Base-by-base conservation (phyloP, 345 rosid genomes). In the Toxicodendron radicans region DNA sequence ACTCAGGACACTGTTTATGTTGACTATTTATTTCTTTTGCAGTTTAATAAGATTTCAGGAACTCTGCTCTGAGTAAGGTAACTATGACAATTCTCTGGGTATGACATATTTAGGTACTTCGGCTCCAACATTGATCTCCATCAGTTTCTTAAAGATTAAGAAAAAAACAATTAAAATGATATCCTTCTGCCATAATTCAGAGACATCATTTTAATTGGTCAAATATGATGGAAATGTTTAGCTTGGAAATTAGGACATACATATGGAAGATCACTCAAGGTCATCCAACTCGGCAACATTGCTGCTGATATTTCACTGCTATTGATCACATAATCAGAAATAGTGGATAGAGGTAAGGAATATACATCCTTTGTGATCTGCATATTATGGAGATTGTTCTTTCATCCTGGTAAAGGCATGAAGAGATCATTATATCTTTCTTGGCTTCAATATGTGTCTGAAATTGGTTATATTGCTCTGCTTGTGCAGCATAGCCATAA, bases 1-100 rank as follows among this genome's bases (percentile, higher is more conserved):
- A 43, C 9, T 4, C 11, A 17, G 57, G 43, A 30, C 43, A 59
- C 27, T 18, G 18, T 49, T 71, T 49, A 52, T 43, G 45, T 38
- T 24, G 5, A 64, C 18, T 27, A 13, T 64, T 66, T 45, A 3
- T 73, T 27, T 46, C 2, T 43, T 58, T 66, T 75, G 80, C 88
- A 90, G 94, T 72, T 82, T 90, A 65, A 65, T 75, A 41, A 79
- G 82, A 64, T 84, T 88, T 81, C 83, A 88, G 78, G 89, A 85
- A 52, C 86, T 88, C 32, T 88, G 89, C 80, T 64, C 65, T 54
- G 46, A 60, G 52, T 62, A 72, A 24, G 77, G 82, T 66, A 73
- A 73, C 58, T 58, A 5, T 27, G 43, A 46, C 16, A 38, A 18
- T 58, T 32, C 64, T 17, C 45, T 24, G 68, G 45, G 48, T 33